Conservation (phyloP, 306 rosid genomes). For the Datisca glomerata region DNA sequence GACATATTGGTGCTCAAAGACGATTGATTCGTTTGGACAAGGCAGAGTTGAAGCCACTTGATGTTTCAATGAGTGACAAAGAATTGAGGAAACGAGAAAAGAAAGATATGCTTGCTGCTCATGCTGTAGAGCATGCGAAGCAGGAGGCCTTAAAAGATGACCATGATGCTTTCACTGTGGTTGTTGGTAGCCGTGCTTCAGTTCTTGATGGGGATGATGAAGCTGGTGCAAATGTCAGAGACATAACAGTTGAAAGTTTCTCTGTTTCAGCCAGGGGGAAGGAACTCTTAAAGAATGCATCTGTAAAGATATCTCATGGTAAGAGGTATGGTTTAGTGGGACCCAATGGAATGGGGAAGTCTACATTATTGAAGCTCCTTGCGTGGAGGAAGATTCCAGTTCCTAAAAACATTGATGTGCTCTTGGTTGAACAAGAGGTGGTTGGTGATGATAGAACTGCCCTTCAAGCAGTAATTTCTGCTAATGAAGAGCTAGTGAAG, state of each 20-base stretch:
- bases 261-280: no score
- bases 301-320: no score
- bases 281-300: no score
- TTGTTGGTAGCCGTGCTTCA: slow-evolving; percentile 48
- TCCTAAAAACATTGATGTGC: slow-evolving; percentile 74
- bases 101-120: no score
- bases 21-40: slow-evolving; percentile 18
- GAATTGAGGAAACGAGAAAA: slow-evolving; percentile 40
- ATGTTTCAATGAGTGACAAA: slow-evolving; percentile 26
- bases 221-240: no score
- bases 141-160: no score
- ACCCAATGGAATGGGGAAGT: slow-evolving; percentile 69
- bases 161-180: slow-evolving; percentile 71
- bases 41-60: slow-evolving; percentile 25
- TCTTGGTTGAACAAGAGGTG: slow-evolving; percentile 70
- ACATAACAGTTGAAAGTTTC: no score
- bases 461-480: slow-evolving; percentile 65
- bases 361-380: slow-evolving; percentile 68
- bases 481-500: slow-evolving; percentile 54
- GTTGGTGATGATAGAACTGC: slow-evolving; percentile 54
- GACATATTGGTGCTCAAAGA: slow-evolving; percentile 11
- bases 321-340: no score
- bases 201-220: no score
- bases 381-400: slow-evolving; percentile 88
- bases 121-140: no score